Conservation (phyloP, 2,329 filamentous ascomycete species). For the Colletotrichum tropicale region DNA sequence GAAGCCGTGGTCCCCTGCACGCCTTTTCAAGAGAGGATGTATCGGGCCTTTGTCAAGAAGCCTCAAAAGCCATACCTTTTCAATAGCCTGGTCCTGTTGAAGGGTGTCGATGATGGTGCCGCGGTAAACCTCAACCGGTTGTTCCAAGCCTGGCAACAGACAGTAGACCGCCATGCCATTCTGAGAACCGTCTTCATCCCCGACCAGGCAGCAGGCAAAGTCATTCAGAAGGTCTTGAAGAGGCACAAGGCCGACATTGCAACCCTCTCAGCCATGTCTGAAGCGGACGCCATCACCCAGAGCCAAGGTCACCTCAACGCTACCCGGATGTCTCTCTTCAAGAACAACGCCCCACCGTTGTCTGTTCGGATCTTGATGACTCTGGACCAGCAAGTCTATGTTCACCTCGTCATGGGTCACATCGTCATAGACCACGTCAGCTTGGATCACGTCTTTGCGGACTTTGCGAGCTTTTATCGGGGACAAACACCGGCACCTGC, state of each 20-base stretch:
- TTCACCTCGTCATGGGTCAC: background rate
- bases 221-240: slow-evolving; percentile 25
- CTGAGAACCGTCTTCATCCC: slow-evolving; percentile 68
- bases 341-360: background rate
- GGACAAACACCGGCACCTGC: background rate
- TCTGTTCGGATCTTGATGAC: background rate
- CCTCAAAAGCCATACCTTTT: slow-evolving; percentile 34
- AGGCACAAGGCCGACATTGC: slow-evolving; percentile 29
- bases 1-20: slow-evolving; percentile 49
- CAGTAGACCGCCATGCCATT: slow-evolving; percentile 66
- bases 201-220: slow-evolving; percentile 31
- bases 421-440: slow-evolving; percentile 10
- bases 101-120: background rate
- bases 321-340: background rate
- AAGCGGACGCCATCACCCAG: background rate
- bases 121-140: slow-evolving; percentile 47
- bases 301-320: background rate
- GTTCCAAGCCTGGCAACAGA: slow-evolving; percentile 53
- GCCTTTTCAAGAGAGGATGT: slow-evolving; percentile 61
- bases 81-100: slow-evolving; percentile 41
- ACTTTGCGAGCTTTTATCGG: background rate
- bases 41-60: slow-evolving; percentile 26
- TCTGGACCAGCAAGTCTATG: background rate
- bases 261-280: background rate
- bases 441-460: background rate